Conservation (phyloP, 1,284 basidiomycete genomes). For the Kalmanozyma brasiliensis region DNA sequence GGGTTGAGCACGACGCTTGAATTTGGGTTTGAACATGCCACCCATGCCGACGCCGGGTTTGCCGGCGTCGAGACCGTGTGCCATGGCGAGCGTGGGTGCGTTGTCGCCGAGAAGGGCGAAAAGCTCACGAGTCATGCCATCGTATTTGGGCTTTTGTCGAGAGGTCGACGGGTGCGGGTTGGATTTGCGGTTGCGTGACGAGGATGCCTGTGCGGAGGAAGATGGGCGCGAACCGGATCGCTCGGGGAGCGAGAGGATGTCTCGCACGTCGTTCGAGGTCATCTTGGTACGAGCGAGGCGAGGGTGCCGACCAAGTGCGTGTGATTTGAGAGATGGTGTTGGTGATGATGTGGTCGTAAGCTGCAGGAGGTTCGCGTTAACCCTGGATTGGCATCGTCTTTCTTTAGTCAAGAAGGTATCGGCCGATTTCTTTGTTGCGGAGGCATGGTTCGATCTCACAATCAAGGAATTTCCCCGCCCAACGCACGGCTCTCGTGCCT, state of each 20-base stretch:
- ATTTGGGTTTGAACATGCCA: constrained; percentile 76
- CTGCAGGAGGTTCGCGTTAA: constrained; percentile 17
- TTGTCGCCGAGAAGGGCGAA: constrained; percentile 93
- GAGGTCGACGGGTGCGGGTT: constrained; percentile 42
- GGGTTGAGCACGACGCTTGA: constrained; percentile 82
- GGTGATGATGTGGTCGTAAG: constrained; percentile 1
- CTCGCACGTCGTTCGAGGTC: constrained; percentile 63
- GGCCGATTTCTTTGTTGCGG: neutral
- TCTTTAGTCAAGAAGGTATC: neutral
- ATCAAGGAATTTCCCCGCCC: neutral
- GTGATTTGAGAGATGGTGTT: too few species aligned
- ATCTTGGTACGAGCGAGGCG: constrained; percentile 14
- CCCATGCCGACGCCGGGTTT: constrained; percentile 63
- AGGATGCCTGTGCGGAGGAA: constrained; percentile 34
- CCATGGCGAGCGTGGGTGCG: constrained; percentile 77
- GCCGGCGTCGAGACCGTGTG: constrained; percentile 28
- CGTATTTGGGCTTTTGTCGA: constrained; percentile 46
- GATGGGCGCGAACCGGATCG: constrained; percentile 25
- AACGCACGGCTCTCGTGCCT: constrained; percentile 29
- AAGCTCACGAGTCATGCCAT: constrained; percentile 88
- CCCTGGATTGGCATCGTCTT: constrained; percentile 1
- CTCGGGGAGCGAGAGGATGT: constrained; percentile 62
- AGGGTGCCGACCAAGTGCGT: too few species aligned
- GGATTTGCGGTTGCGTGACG: constrained; percentile 36
- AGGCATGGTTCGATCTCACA: constrained; percentile 2